Evolutionary conservation across 768 basidiomycete genomes (phyloP), one percentile per base, ranked within the genome.

Genomic region (Symmetrospora coprosmae): DNA sequence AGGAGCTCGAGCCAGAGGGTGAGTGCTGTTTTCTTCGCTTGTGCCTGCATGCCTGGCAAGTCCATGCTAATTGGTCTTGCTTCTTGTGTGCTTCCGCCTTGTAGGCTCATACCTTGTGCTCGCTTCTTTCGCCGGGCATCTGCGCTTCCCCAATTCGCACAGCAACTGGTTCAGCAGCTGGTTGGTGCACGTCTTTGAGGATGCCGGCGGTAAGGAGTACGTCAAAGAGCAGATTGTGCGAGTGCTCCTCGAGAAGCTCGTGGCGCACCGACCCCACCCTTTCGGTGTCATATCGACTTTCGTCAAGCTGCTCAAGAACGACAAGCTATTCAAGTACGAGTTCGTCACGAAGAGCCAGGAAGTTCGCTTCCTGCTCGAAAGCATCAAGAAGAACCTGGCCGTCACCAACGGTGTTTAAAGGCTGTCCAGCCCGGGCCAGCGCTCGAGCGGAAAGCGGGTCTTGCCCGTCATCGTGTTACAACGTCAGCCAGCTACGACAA

Each of bases 61-160:
- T n/a, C n/a, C n/a, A n/a, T n/a, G n/a, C n/a, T n/a, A n/a, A n/a
- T n/a, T n/a, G n/a, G n/a, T n/a, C n/a, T n/a, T n/a, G n/a, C n/a
- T n/a, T 0, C 19, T 41, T 19, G 50, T 27, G 13, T 37, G 16
- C 28, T 33, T 38, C 8, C 28, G 13, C 48, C 6, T 19, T 35
- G 1, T 66, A 96, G 92, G 90, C 65, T 90, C 94, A 81, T 88
- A 97, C 74, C 85, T 89, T 73, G 78, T 97, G 65, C 75, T 97
- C 66, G 87, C 83, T 67, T 82, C 91, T n/a, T 83, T 92, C 72
- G 85, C 88, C 41, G 80, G 90, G 67, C 92, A 97, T 71, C 77
- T 99, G 65, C 87, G 94, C 68, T 97, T 92, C 78, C 92, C 94
- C 31, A 94, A 91, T 69, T 87, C 91, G 9, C 94, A 99, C 77